Base-by-base conservation (phyloP, 352 stramenopile species). In the Blastocystis sp. region DNA sequence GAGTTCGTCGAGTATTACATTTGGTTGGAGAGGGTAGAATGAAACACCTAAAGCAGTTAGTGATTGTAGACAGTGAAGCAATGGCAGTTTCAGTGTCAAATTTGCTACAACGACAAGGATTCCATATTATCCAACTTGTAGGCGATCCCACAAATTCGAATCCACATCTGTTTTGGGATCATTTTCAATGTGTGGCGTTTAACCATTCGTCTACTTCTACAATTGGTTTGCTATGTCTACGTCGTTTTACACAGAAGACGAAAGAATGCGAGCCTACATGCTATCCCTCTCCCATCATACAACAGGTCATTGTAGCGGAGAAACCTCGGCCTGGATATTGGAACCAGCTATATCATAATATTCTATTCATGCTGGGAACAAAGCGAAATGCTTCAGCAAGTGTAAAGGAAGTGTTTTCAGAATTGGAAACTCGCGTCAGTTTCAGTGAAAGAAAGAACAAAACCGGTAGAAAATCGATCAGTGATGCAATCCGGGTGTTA, bases 1-100 rank as follows among this genome's bases (percentile, higher is more conserved):
- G 73, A n/a, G 9, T 84, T 7, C 29, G n/a, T 7, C 45, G 37
- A 7, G n/a, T 84, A 13, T 55, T 84, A n/a, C 23, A 66, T 3
- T 20, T 69, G 26, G 37, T 84, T 18, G 53, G 23, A 29, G 11
- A 66, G 39, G 47, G 47, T 39, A 26, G 73, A 5, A 29, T 15
- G 54, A 61, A 84, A 55, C 26, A 47, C 34, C 11, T 3, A 9
- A 84, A 84, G 9, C 47, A 68, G 73, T 29, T 84, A 29, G 20
- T 84, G 47, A 66, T 84, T 29, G 56, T 68, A 29, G 73, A 84
- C 34, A 68, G 47, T 37, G 73, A 84, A 20, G 23, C 50, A 29
- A 29, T 84, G 15, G 11, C 54, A n/a, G 29, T 43, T 11, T 29
- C 73, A 13, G 5, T 84, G 0, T n/a, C 73, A 9, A 37, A 34